Base-by-base conservation (phyloP, 495 filamentous ascomycete genomes). In the Penicillium turbatum region DNA sequence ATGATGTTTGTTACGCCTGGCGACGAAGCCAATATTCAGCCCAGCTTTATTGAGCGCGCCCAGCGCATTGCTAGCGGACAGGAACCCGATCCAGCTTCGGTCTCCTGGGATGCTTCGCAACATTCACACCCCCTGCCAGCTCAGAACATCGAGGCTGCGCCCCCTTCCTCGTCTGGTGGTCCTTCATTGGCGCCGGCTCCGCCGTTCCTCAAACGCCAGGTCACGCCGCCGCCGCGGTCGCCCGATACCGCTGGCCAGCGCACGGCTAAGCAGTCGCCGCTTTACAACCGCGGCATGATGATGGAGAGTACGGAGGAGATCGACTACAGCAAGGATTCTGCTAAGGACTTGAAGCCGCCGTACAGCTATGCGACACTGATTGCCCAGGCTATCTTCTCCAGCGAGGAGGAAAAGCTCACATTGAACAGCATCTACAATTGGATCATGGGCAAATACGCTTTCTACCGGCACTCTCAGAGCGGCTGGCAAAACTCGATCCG, bases 401-500 rank as follows among this genome's bases (percentile, higher is more conserved):
- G 84, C 21, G 76, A 82, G 5, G 91, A 95, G 47, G 84, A 95
- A 71, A 89, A 92, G 71, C 76, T 95, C 31, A 96, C 90, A 11
- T 72, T 98, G 46, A 84, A 82, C 60, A 89, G 85, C 51, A 98
- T 98, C 54, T 98, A 98, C 69, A 81, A 83, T 41, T 97, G 85
- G 75, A 97, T 98, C 62, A 90, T 81, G 68, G 82, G 84, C 0
- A 82, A 86, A 54, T 98, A 96, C 65, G 85, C 93, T 0, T 97
- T 91, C 66, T 98, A 96, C 67, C 77, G 93, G 36, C 79, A 88
- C 63, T 88, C 88, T 26, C 82, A 81, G 48, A 81, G 80, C 40
- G 92, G 93, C 47, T 97, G 93, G 93, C 95, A 96, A 86, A 98
- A 98, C 59, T 96, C 90, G 1, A 98, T 98, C 59, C 85, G 93